Evolutionary conservation across 2,329 filamentous ascomycete genomes (phyloP), one percentile per base, ranked within the genome.

Genomic region (Botrytis hyacinthi): DNA sequence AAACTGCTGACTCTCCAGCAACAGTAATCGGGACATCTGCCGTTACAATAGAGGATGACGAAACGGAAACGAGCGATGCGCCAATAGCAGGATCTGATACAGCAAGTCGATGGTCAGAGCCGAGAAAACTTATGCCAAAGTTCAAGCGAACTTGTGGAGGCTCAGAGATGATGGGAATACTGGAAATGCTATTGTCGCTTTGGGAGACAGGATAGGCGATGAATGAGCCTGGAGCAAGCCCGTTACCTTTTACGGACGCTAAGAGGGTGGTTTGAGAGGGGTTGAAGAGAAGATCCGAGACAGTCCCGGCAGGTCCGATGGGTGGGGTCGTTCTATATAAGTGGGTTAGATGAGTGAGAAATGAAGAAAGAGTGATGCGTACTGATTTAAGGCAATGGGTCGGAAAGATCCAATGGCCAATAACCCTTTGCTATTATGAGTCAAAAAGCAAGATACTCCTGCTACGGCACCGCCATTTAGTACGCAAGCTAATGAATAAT

Each of bases 231-330:
- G 71, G 71, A 26, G 63, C 61, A 9, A 62, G 48, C 29, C 86
- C 86, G 68, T 89, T 83, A 1, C 89, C 89, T 81, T 91, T 91
- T 59, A 91, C 87, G 1, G 87, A 88, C 0, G 85, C 83, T 73
- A 87, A 84, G 1, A 91, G 81, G 1, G 80, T 83, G 0, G 78
- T 81, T 76, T 88, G 84, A 65, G 90, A 87, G 0, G 81, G 81
- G 0, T 86, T 87, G 81, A 90, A 91, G 78, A 90, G 86, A 0
- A 86, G 83, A 7, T 91, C 88, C 0, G 88, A 89, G 3, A 90
- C 84, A 0, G 87, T 89, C 79, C 89, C 88, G 3, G 83, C 81
- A 0, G 89, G 88, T 0, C 89, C 89, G 0, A 83, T 79, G 0
- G 89, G 88, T 0, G 89, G 89, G 0, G 87, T 90, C 0, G 84